Base-by-base conservation (phyloP, 805 yeast species). In the Starmerella kuoi region DNA sequence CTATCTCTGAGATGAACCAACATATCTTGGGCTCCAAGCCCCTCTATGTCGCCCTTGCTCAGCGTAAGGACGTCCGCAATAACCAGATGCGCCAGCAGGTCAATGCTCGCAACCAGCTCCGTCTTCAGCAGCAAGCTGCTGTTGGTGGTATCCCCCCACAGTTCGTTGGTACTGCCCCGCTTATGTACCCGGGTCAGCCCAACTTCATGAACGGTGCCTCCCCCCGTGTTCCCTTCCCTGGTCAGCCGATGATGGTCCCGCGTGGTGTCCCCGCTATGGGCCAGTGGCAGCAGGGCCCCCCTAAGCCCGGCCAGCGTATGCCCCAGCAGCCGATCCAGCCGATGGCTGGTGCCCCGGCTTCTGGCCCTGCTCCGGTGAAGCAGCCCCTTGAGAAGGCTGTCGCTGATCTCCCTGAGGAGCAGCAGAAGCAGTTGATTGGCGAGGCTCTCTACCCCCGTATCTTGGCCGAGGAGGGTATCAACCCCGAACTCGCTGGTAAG, bases 1-100 rank as follows among this genome's bases (percentile, higher is more conserved):
- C 98, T 53, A 85, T 88, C 64, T 74, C 88, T 57, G 98, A 88
- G 73, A 87, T 88, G 95, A 86, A 88, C 77, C 95, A 86, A 70
- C 82, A 86, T 64, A 81, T 88, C 79, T 76, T 91, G 57, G 79
- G 77, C 56, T 85, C 87, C 63, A 91, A 91, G 76, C 98, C 97
- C 59, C 74, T 91, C 62, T 91, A 88, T 65, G 98, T 91, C 68
- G 95, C 96, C 48, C 77, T 91, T 61, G 98, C 98, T 57, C 98
- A 91, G 76, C 83, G 95, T 68, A 88, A 85, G 72, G 98, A 88
- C 57, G 94, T 85, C 45, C 86, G 98, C 76, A 81, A 94, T 65
- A 76, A 84, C 58, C 97, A 91, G 73, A 74, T 91, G 65, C 88
- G 85, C 66, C 97, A 91, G 72, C 97, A 91, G 70, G 82, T 86